These are phyloP conservation scores for Arachnomyces sp. DNA, from an alignment of 2,329 filamentous ascomycete genomes.

Conservation along the genomic window DNA sequence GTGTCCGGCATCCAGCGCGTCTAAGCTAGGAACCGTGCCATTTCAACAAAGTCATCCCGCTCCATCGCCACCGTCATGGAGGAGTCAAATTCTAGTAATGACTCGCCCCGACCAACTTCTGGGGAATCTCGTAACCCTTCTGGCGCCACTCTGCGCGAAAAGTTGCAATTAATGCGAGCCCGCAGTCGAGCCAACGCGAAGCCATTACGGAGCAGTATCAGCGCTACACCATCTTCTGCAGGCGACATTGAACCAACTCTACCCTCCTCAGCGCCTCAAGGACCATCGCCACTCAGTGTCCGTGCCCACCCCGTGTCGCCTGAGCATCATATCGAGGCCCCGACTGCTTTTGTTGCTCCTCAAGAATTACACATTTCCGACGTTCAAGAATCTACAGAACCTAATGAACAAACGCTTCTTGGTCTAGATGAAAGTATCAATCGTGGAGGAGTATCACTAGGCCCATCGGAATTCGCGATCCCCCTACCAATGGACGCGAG, in stretches of 20 bases:
- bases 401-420: conserved; percentile 13
- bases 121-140: conserved; percentile 22
- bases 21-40: no score
- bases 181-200: conserved; percentile 19
- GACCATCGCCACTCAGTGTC: conserved; percentile 28
- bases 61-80: no score
- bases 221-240: conserved; percentile 35
- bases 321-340: conserved; percentile 16
- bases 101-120: not conserved
- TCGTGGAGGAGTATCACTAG: conserved; percentile 29
- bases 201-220: conserved; percentile 18
- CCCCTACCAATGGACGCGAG: conserved; percentile 38
- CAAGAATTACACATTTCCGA: conserved; percentile 15
- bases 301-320: conserved; percentile 19
- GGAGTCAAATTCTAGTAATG: no score
- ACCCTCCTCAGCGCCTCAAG: conserved; percentile 22
- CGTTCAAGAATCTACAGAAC: not conserved
- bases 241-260: conserved; percentile 32
- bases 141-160: conserved; percentile 25
- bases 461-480: conserved; percentile 33
- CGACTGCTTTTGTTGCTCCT: conserved; percentile 21
- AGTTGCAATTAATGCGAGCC: conserved; percentile 24
- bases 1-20: no score
- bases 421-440: not conserved
- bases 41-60: no score